Evolutionary conservation across 371 early-diverging fungal species (phyloP), one percentile per base, ranked within the genome.

Genomic region (Fennellomyces sp.): DNA sequence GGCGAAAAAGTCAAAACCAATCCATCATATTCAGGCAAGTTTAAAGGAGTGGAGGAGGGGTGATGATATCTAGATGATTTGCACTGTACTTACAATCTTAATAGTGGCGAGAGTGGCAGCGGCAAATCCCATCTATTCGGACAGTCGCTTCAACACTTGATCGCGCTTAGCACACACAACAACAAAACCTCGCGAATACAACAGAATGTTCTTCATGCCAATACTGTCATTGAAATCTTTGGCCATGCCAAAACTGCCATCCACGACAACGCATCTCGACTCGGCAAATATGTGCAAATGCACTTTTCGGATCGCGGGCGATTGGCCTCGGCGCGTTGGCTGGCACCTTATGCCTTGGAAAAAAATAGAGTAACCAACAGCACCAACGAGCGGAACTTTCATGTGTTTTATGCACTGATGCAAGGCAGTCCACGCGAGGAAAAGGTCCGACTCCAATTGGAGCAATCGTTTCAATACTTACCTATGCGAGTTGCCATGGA

Each of bases 311-410:
- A 85, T 63, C 83, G 87, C 29, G 94, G 96, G 12, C 86, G 90
- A n/a, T 79, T 97, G 56, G 73, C 87, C 1, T 95, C 97, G 28
- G 90, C 91, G 2, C 94, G 91, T 66, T 77, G 90, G 60, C 76
- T 95, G 57, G 90, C 91, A 54, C 72, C 72, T 29, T 97, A 95
- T 70, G 82, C 95, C 48, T 77, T 98, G 15, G 98, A 99, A 60
- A 90, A 90, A 72, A 72, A 72, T 35, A 83, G 94, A 42, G 85
- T 94, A 6, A 76, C 86, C 5, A 67, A 70, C 19, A 51, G 84
- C 21, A 45, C 5, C 5, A 39, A 85, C 52, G 90, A 95, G 61
- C 85, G 91, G 62, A 95, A 91, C 73, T 97, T 96, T 78, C 94
- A 97, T 72, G 86, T 95, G 47, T 94, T 97, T 70, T 93, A 96